A percentile compares a stretch with the other conserved stretches of the same genome.
Evolutionary conservation across 2,329 filamentous ascomycete genomes (phyloP).

Genomic region (Aspergillus sp.): DNA sequence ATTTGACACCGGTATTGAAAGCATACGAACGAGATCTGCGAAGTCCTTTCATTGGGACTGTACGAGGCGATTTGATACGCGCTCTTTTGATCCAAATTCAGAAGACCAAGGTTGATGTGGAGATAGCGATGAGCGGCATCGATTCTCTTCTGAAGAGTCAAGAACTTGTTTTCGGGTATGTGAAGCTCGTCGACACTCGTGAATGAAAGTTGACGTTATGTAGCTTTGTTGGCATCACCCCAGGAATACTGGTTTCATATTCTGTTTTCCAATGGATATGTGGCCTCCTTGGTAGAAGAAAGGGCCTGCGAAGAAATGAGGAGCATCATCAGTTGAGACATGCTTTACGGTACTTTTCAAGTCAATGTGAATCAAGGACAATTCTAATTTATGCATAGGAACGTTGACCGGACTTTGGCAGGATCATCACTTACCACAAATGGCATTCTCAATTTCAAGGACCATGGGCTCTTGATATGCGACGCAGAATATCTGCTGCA

Average conservation of each 20-base stretch:
- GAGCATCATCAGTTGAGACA: slow-evolving; percentile 66
- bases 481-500: slow-evolving; percentile 78
- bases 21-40: slow-evolving; percentile 88
- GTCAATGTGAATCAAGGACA: neutral
- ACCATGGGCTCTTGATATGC: slow-evolving; percentile 82
- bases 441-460: slow-evolving; percentile 78
- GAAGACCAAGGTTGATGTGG: slow-evolving; percentile 97
- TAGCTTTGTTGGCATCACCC: slow-evolving; percentile 87
- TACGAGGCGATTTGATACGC: slow-evolving; percentile 80
- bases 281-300: slow-evolving; percentile 62
- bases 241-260: slow-evolving; percentile 80
- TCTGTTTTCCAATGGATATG: slow-evolving; percentile 66
- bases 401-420: slow-evolving; percentile 74
- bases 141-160: slow-evolving; percentile 92
- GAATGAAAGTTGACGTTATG: neutral
- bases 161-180: slow-evolving; percentile 78
- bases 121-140: slow-evolving; percentile 92
- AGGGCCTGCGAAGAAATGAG: slow-evolving; percentile 58
- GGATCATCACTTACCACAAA: slow-evolving; percentile 63
- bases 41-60: slow-evolving; percentile 70
- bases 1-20: slow-evolving; percentile 81
- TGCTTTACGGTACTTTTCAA: slow-evolving; percentile 55
- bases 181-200: neutral
- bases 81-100: slow-evolving; percentile 93
- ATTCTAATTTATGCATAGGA: slow-evolving; percentile 37